Evolutionary conservation across 2,329 filamentous ascomycete species (phyloP).

Genomic region (Botrytis fragariae): DNA sequence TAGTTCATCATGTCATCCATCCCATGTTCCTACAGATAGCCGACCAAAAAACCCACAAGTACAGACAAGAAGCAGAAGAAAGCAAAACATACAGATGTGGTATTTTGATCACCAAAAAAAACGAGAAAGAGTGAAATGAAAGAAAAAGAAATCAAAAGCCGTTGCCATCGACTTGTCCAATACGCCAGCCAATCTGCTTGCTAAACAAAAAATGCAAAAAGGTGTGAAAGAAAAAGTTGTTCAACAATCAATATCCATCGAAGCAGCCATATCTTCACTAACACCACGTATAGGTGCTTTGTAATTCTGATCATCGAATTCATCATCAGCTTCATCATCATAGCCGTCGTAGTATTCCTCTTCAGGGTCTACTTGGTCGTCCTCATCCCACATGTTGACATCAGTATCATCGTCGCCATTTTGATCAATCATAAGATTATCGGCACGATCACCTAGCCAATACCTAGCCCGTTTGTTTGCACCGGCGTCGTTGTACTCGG

Average conservation of each 20-base stretch:
- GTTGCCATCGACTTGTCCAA: conserved; percentile 22
- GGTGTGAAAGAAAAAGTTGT: conserved; percentile 10
- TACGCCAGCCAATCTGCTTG: conserved; percentile 14
- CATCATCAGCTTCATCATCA: conserved; percentile 39
- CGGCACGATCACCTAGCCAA: conserved; percentile 73
- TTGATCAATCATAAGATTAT: conserved; percentile 43
- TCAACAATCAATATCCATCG: conserved; percentile 57
- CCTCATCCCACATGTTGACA: conserved; percentile 41
- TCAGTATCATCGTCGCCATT: conserved; percentile 43
- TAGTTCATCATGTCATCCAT: conserved; percentile 17
- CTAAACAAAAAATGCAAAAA: neutral
- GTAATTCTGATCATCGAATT: conserved; percentile 42
- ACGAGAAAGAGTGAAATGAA: neutral
- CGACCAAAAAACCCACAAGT: conserved; percentile 14
- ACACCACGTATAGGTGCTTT: conserved; percentile 52
- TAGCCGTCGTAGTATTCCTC: conserved; percentile 45
- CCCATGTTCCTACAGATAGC: conserved; percentile 19
- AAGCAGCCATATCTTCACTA: conserved; percentile 61
- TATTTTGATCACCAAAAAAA: neutral
- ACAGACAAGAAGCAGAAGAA: conserved; percentile 22
- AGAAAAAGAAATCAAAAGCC: conserved; percentile 7
- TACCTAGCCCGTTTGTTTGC: conserved; percentile 80
- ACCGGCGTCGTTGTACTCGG: conserved; percentile 45
- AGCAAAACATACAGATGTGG: conserved; percentile 1
- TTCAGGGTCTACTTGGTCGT: conserved; percentile 46